Conservation (phyloP, 768 basidiomycete species). For the Naganishia randhawae region DNA sequence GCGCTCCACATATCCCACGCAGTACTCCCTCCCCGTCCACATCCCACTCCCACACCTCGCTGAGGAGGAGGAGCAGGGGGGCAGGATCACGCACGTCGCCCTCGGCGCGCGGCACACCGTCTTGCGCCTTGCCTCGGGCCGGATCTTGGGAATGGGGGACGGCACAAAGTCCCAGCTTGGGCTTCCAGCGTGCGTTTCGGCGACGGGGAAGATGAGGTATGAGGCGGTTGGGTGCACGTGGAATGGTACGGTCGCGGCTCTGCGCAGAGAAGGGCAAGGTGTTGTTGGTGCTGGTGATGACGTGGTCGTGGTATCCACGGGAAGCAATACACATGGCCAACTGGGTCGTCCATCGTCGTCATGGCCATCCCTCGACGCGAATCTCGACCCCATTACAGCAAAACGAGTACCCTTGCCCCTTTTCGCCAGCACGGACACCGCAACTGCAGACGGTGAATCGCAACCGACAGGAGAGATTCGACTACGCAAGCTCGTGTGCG, state of each 20-base stretch:
- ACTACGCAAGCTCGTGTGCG: slow-evolving; percentile 58
- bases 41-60: not conserved
- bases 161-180: slow-evolving; percentile 15
- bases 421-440: no score
- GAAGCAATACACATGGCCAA: slow-evolving; percentile 42
- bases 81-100: slow-evolving; percentile 44
- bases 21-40: not conserved
- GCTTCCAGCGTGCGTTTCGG: not conserved
- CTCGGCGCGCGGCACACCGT: slow-evolving; percentile 61
- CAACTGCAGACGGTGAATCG: not conserved
- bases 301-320: slow-evolving; percentile 33
- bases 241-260: slow-evolving; percentile 64
- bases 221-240: slow-evolving; percentile 63
- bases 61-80: not conserved
- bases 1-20: not conserved
- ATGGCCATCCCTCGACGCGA: not conserved
- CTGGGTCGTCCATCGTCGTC: slow-evolving; percentile 30
- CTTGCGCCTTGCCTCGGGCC: slow-evolving; percentile 55
- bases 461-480: not conserved
- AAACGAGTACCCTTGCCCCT: not conserved
- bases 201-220: slow-evolving; percentile 40
- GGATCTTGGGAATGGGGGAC: slow-evolving; percentile 58
- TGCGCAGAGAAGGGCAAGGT: not conserved
- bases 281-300: not conserved
- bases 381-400: not conserved